Percentiles rank a stretch among this genome's conserved stretches.
phyloP scores from a whole-genome alignment of 257 asterid species.

The Catharanthus roseus region DNA sequence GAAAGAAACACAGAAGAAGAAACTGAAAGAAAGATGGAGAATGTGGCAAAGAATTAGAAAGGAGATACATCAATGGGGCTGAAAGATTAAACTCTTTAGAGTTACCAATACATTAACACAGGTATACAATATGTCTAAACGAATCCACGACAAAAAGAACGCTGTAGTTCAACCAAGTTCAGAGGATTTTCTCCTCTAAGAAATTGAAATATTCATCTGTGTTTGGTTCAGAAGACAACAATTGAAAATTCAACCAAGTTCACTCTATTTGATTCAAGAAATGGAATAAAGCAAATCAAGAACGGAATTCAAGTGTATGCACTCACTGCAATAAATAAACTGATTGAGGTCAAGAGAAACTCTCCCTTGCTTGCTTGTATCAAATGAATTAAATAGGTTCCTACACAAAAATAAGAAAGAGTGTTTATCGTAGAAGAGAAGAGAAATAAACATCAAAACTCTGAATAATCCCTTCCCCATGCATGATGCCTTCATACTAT shows the following conservation, averaged over 20 bases:
- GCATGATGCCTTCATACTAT: neutral
- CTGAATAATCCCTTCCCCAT: neutral
- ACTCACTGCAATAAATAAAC: slow-evolving; percentile 78
- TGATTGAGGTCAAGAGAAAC: slow-evolving; percentile 82
- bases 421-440: neutral
- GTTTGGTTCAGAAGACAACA: neutral
- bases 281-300: neutral
- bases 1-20: neutral
- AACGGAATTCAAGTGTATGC: neutral
- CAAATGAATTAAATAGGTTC: slow-evolving; percentile 74
- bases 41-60: neutral
- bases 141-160: neutral
- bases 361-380: slow-evolving; percentile 72
- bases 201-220: neutral
- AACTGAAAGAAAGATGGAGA: neutral
- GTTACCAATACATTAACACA: neutral
- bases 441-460: neutral
- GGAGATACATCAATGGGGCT: neutral
- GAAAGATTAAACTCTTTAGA: neutral
- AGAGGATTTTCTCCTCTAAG: neutral
- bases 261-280: neutral
- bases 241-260: too few species aligned
- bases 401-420: slow-evolving; percentile 24
- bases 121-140: neutral
- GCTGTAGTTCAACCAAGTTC: neutral